Evolutionary conservation across 495 filamentous ascomycete species (phyloP), one percentile per base, ranked within the genome.

Genomic region (Rhypophila decipiens): DNA sequence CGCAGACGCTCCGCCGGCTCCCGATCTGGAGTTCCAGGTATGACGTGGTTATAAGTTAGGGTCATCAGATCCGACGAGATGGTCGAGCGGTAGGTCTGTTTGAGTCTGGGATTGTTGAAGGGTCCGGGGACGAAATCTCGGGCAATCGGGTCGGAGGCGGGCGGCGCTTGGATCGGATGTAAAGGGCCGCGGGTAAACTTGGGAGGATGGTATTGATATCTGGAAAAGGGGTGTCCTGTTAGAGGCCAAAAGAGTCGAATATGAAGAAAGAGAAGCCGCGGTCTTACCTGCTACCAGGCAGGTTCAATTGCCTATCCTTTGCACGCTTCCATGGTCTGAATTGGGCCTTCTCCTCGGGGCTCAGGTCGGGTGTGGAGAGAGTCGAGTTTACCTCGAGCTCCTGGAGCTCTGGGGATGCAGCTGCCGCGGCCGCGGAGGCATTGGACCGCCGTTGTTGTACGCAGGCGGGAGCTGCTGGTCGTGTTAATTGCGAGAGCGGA

Each of bases 181-280:
- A 97, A 76, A 39, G 90, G 90, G 45, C 93, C 93, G 63, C 93
- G 86, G 67, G 95, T 79, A 76, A 87, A 97, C 66, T 90, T 88
- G 34, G 94, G 94, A 34, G 93, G 80, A 37, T 87, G 87, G 68
- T 84, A 96, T 69, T 90, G 85, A 69, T 96, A 98, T 74, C 90
- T 95, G 4, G 23, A 24, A 23, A 17, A n/a, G n/a, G n/a, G n/a
- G n/a, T n/a, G n/a, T n/a, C n/a, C n/a, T n/a, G n/a, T n/a, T n/a
- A n/a, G n/a, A n/a, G n/a, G n/a, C n/a, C n/a, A n/a, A n/a, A n/a
- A n/a, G n/a, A n/a, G n/a, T n/a, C n/a, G n/a, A n/a, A n/a, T n/a
- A n/a, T n/a, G n/a, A n/a, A n/a, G n/a, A n/a, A n/a, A n/a, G n/a
- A n/a, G n/a, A n/a, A n/a, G n/a, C n/a, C n/a, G n/a, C n/a, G n/a